Conservation (phyloP, 2,329 filamentous ascomycete genomes). For the Aspergillus spinulosporus region DNA sequence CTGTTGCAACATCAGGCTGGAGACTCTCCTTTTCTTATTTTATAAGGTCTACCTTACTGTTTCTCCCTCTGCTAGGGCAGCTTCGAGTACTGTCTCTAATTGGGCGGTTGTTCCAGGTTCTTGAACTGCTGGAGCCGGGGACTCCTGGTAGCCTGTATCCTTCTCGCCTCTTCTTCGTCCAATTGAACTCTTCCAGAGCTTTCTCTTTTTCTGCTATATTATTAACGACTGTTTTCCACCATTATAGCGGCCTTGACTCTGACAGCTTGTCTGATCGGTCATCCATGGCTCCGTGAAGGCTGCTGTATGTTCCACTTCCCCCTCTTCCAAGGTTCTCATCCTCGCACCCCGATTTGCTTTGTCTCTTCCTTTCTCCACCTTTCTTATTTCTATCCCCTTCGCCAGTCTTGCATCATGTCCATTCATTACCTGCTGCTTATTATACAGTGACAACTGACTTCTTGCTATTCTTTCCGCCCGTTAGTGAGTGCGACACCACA, state of each 20-base stretch:
- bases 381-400: constrained; percentile 22
- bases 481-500: constrained; percentile 30
- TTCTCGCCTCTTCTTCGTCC: constrained; percentile 5
- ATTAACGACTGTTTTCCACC: neutral
- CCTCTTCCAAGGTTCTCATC: constrained; percentile 19
- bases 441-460: constrained; percentile 22
- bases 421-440: constrained; percentile 19
- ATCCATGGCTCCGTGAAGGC: constrained; percentile 34
- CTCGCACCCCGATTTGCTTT: constrained; percentile 27
- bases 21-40: constrained; percentile 6
- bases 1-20: neutral
- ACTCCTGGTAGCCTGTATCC: neutral
- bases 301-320: constrained; percentile 30
- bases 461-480: constrained; percentile 7
- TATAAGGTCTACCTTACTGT: neutral
- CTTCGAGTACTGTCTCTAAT: constrained; percentile 1
- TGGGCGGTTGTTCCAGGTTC: constrained; percentile 9
- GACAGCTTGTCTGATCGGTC: neutral
- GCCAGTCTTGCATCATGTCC: constrained; percentile 22
- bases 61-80: neutral
- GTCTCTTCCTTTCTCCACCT: constrained; percentile 21
- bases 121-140: neutral
- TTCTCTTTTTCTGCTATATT: constrained; percentile 24
- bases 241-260: neutral
- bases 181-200: constrained; percentile 1